Conservation (phyloP, 139 green algal genomes). For the Yamagishiella unicocca region DNA sequence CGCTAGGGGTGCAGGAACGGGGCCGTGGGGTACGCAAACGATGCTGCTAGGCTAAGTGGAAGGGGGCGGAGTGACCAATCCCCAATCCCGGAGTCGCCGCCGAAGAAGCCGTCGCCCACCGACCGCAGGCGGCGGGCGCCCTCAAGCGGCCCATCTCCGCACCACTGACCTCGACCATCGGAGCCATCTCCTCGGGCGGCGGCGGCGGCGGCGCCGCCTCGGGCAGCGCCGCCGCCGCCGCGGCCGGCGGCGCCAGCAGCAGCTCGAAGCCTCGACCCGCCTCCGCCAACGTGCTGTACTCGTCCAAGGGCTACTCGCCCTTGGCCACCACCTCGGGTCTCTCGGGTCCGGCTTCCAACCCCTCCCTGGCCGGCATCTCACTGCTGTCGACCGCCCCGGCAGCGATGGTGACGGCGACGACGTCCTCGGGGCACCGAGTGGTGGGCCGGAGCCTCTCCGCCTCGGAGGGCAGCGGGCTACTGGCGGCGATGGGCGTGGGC, state of each 20-base stretch:
- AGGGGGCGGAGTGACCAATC: too few relatives aligned
- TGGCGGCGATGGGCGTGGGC: background rate
- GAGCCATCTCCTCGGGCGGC: background rate
- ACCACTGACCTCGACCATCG: background rate
- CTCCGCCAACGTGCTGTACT: background rate
- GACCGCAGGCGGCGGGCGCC: too few relatives aligned
- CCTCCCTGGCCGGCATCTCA: background rate
- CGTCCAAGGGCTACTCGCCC: background rate
- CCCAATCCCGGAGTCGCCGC: too few relatives aligned
- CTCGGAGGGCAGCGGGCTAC: background rate
- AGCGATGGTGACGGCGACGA: background rate
- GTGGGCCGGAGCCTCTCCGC: background rate
- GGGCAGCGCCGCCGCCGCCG: background rate
- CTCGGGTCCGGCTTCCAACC: too few relatives aligned
- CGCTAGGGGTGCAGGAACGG: too few relatives aligned
- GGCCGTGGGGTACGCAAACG: too few relatives aligned
- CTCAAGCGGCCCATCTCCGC: constrained; percentile 21
- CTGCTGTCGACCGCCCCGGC: background rate
- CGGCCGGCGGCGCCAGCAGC: background rate
- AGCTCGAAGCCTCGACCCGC: background rate
- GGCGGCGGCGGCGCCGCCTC: background rate
- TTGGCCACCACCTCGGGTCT: too few relatives aligned
- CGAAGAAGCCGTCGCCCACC: too few relatives aligned
- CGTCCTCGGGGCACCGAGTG: background rate
- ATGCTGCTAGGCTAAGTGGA: too few relatives aligned